Conservation (phyloP, 345 rosid genomes). For the Viola odorata region DNA sequence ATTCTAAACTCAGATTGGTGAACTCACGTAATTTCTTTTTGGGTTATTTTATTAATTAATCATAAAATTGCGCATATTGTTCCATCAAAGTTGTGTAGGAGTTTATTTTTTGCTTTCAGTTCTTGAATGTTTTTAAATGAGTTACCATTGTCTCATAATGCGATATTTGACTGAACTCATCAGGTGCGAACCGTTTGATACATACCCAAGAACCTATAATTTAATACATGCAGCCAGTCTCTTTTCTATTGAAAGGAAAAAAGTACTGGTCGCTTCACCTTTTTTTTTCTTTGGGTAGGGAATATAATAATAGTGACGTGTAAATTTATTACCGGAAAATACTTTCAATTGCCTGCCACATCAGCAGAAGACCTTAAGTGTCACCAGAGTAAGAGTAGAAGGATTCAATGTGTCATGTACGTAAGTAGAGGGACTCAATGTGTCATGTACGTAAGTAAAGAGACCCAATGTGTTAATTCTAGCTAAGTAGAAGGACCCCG, state of each 20-base stretch:
- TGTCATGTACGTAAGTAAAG: too few species aligned
- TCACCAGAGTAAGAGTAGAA: too few species aligned
- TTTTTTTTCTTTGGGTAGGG: not conserved
- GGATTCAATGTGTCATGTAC: too few species aligned
- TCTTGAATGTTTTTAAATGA: not conserved
- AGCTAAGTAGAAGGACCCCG: too few species aligned
- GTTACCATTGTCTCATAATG: not conserved
- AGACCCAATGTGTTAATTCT: too few species aligned
- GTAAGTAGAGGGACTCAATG: too few species aligned
- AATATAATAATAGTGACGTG: too few species aligned
- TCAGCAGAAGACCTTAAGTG: too few species aligned
- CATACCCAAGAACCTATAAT: slow-evolving; percentile 86
- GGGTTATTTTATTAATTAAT: not conserved
- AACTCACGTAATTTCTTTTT: not conserved
- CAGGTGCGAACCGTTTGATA: slow-evolving; percentile 68
- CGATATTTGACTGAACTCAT: too few species aligned
- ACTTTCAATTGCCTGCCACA: too few species aligned
- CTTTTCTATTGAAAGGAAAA: slow-evolving; percentile 33
- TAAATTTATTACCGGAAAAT: too few species aligned
- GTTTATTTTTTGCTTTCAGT: not conserved
- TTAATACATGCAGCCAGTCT: slow-evolving; percentile 84
- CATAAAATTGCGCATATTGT: not conserved
- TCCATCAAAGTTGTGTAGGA: not conserved
- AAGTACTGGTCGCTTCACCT: not conserved
- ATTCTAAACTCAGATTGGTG: not conserved